Evolutionary conservation across 148 eudicot species (phyloP), one percentile per base, ranked within the genome.

Genomic region (Vaccinium myrtillus): DNA sequence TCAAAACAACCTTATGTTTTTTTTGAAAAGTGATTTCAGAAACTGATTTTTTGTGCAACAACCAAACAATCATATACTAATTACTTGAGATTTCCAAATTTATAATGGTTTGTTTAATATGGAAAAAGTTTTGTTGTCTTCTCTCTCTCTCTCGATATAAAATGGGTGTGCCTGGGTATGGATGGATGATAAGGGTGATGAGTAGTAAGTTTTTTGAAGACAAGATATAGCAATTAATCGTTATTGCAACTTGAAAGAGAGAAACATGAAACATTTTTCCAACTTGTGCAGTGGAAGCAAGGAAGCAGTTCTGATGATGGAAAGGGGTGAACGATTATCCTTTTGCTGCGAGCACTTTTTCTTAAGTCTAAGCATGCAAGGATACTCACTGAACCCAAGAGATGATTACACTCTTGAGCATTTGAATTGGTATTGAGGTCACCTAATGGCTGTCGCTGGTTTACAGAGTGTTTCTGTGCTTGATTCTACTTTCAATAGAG

Each of bases 371-470:
- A 81, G 75, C 77, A 8, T 15, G 54, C 51, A 25, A 50, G 82
- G 84, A 74, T 83, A 85, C 69, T 86, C 56, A 7, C 58, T 63
- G 51, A 82, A 65, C 65, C 75, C 78, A 9, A 83, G 77, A 83
- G 85, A 84, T 73, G 77, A 86, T 76, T 86, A 30, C 78, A 83
- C 80, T 87, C 55, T 85, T 86, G 85, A 76, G 77, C 79, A 73
- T 74, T 54, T 19, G 79, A 75, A 65, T 65, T 88, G 81, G 30
- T 84, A 32, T 27, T 80, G 70, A 63, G 84, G 14, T 65, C 86
- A 79, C 46, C n/a, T 15, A 81, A 96, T 96, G 98, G 99, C 99
- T 50, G 87, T 93, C 80, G 95, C 92, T 65, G 94, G 98, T 83
- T 85, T 93, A 83, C 93, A 89, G 51, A 94, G 86, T 77, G 90